Evolutionary conservation across 306 rosid genomes (phyloP).

Genomic region (Begonia peltatifolia): DNA sequence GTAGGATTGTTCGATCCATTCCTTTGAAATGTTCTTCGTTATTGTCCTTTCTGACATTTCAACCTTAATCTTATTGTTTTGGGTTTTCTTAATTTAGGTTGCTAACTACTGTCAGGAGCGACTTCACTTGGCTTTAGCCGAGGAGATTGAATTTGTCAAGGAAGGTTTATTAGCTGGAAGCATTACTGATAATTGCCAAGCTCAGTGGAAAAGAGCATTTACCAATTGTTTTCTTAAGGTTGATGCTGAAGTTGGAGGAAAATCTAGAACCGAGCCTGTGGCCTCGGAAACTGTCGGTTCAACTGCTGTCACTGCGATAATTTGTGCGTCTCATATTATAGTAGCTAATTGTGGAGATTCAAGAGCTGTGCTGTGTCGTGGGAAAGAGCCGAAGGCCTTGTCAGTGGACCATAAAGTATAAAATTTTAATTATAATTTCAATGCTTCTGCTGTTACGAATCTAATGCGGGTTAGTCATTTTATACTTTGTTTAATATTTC

Average conservation of each 20-base stretch:
- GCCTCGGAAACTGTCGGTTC: constrained; percentile 95
- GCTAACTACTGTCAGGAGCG: constrained; percentile 75
- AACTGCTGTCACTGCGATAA: constrained; percentile 66
- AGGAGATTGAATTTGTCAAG: constrained; percentile 51
- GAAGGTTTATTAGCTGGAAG: constrained; percentile 30
- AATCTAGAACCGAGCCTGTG: constrained; percentile 36
- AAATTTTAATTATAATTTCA: no score
- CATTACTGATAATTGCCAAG: constrained; percentile 40
- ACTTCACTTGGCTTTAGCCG: constrained; percentile 64
- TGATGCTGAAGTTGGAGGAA: constrained; percentile 77
- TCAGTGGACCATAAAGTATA: constrained; percentile 76
- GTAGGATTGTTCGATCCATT: constrained; percentile 10
- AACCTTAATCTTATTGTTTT: constrained; percentile 6
- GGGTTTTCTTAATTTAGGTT: constrained; percentile 34
- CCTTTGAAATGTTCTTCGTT: neutral
- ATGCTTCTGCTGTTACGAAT: no score
- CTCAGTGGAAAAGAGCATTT: constrained; percentile 58
- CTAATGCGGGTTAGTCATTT: no score
- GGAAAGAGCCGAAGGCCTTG: constrained; percentile 74
- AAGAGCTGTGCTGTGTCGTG: constrained; percentile 83
- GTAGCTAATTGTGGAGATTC: constrained; percentile 90
- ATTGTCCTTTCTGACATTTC: neutral
- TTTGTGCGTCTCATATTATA: constrained; percentile 74
- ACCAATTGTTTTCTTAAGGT: constrained; percentile 65
- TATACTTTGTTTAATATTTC: constrained; percentile 6